Evolutionary conservation across 345 rosid genomes (phyloP), one percentile per base, ranked within the genome.

Genomic region (Jatropha curcas): DNA sequence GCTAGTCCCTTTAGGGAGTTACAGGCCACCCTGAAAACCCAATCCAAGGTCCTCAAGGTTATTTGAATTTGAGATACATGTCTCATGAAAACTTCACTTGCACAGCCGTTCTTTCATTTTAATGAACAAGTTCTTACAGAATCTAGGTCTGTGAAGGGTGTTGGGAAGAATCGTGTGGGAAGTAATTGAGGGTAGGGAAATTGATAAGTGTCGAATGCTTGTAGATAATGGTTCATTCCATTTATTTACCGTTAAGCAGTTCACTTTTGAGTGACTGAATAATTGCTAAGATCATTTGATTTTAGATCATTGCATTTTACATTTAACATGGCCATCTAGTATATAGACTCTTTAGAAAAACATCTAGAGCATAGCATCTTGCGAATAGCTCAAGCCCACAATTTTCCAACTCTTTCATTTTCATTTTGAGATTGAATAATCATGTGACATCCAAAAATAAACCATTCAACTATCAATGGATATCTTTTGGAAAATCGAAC

Each of bases 391-490:
- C 7, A 58, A 12, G 1, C 80, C 82, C 14, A 55, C 24, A n/a
- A 24, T 77, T 74, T 57, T 82, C 70, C 14, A 67, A 5, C 25
- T 34, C 34, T 16, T n/a, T 64, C 20, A 34, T 41, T 65, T 41
- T 25, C 30, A 25, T 31, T 14, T 1, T 27, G 17, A 50, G 33
- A 20, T 31, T 14, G 48, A 55, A 65, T 14, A 50, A 83, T 83
- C 79, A 14, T 74, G 57, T 2, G 70, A 72, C 78, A 73, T 76
- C 83, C 83, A 82, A 5, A 71, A 37, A 7, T 31, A 53, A 2
- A 76, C 28, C 43, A 76, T 1, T 0, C 0, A 0, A 9, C 16
- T 0, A 0, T 0, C 0, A 59, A 70, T 1, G 1, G 1, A 34
- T 9, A n/a, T n/a, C n/a, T n/a, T n/a, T n/a, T n/a, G n/a, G n/a